Percentiles rank a stretch among this genome's conserved stretches.
Evolutionary conservation across 495 filamentous ascomycete genomes (phyloP).

Genomic region (Penicillium subrubescens): DNA sequence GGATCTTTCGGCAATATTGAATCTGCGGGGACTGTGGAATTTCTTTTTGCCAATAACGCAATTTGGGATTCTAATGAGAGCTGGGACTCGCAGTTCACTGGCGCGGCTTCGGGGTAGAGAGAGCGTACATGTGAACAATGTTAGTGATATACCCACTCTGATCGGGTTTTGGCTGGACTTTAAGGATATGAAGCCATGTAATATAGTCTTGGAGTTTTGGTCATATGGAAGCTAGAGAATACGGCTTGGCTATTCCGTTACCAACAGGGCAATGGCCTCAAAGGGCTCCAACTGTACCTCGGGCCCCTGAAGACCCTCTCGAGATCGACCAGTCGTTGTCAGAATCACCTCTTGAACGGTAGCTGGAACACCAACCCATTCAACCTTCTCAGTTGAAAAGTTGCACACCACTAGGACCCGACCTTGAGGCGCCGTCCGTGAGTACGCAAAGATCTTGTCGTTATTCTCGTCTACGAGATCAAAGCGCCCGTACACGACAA

Average conservation of each 20-base stretch:
- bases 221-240: neutral
- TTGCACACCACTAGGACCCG: constrained; percentile 1
- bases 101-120: neutral
- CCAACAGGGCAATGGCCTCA: neutral
- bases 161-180: neutral
- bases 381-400: neutral
- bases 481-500: constrained; percentile 3
- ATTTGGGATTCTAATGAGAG: constrained; percentile 2
- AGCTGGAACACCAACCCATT: neutral
- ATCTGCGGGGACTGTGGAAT: neutral
- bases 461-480: neutral
- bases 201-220: neutral
- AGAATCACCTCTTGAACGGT: neutral
- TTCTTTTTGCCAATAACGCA: neutral
- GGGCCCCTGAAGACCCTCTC: neutral
- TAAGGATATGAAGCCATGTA: neutral
- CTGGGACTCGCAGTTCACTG: neutral
- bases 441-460: constrained; percentile 2
- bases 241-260: neutral
- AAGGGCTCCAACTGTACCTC: neutral
- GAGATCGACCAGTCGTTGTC: neutral
- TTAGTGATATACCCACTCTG: neutral
- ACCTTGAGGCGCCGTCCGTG: neutral
- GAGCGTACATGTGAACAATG: neutral
- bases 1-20: neutral